A percentile compares a stretch with the other conserved stretches of the same genome.
Evolutionary conservation across 495 filamentous ascomycete genomes (phyloP).

Genomic region (Filosporella fistucella): DNA sequence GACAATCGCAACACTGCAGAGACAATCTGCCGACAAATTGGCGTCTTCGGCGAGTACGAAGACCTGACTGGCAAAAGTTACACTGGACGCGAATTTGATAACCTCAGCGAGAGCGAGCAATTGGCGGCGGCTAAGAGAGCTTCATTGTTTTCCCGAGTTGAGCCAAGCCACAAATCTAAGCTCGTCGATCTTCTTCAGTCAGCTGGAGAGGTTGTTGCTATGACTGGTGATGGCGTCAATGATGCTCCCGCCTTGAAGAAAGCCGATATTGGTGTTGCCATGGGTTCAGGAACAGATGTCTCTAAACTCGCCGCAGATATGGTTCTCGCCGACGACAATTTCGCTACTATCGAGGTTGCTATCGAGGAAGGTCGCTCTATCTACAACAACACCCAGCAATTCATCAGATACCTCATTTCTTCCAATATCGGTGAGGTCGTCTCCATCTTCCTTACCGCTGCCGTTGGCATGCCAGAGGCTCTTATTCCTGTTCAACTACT

Average conservation of each 20-base stretch:
- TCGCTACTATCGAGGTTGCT: constrained; percentile 93
- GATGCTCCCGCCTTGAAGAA: constrained; percentile 98
- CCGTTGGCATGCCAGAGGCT: constrained; percentile 95
- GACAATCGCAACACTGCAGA: constrained; percentile 98
- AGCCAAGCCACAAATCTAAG: constrained; percentile 92
- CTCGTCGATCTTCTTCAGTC: constrained; percentile 95
- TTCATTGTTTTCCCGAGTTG: constrained; percentile 93
- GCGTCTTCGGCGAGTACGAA: constrained; percentile 80
- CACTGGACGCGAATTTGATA: constrained; percentile 92
- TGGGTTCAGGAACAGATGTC: constrained; percentile 98
- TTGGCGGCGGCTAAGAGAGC: constrained; percentile 78
- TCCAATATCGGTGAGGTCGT: constrained; percentile 99
- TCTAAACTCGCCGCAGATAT: constrained; percentile 97
- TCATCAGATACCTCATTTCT: constrained; percentile 98
- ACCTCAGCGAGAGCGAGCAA: constrained; percentile 72
- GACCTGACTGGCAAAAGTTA: constrained; percentile 88
- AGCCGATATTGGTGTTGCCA: constrained; percentile 97
- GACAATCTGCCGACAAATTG: constrained; percentile 95
- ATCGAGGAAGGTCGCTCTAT: constrained; percentile 97
- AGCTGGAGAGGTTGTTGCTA: constrained; percentile 91
- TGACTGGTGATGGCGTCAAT: constrained; percentile 99
- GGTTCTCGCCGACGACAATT: constrained; percentile 98
- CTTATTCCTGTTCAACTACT: constrained; percentile 95
- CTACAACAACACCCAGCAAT: constrained; percentile 99
- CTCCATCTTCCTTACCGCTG: constrained; percentile 97